These are phyloP conservation scores for Colletotrichum scovillei DNA, from an alignment of 2,329 filamentous ascomycete species.

Conservation along the genomic window DNA sequence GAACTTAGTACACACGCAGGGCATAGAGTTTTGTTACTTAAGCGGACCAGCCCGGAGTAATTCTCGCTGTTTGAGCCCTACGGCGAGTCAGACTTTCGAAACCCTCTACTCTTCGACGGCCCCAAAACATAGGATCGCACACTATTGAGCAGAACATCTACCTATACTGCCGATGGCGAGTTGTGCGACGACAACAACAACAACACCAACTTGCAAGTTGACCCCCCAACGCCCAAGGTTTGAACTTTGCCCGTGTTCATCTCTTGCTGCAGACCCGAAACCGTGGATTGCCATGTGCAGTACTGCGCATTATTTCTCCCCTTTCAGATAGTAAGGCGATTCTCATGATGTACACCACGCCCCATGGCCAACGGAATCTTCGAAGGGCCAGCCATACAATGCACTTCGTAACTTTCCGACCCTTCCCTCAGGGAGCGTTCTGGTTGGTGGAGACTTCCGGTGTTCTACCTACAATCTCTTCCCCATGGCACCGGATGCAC, in stretches of 20 bases:
- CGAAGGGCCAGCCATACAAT: background rate
- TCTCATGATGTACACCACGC: background rate
- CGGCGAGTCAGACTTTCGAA: background rate
- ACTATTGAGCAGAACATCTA: background rate
- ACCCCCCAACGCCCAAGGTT: background rate
- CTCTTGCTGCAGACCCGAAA: background rate
- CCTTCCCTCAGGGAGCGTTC: background rate
- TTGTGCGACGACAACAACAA: no score
- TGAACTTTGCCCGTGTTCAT: background rate
- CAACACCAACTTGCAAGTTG: no score
- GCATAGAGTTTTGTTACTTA: background rate
- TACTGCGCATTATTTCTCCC: background rate
- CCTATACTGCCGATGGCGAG: background rate
- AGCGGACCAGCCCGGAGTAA: background rate
- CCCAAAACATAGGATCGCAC: background rate
- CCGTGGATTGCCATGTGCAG: background rate
- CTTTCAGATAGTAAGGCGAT: background rate
- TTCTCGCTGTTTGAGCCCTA: background rate
- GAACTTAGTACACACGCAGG: background rate
- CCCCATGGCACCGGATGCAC: background rate
- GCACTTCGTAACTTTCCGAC: background rate
- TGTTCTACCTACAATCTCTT: no score
- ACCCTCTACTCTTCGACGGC: background rate
- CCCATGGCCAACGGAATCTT: background rate
- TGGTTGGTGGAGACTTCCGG: background rate